Base-by-base conservation (phyloP, 805 yeast genomes). In the Wickerhamomyces silvicola region DNA sequence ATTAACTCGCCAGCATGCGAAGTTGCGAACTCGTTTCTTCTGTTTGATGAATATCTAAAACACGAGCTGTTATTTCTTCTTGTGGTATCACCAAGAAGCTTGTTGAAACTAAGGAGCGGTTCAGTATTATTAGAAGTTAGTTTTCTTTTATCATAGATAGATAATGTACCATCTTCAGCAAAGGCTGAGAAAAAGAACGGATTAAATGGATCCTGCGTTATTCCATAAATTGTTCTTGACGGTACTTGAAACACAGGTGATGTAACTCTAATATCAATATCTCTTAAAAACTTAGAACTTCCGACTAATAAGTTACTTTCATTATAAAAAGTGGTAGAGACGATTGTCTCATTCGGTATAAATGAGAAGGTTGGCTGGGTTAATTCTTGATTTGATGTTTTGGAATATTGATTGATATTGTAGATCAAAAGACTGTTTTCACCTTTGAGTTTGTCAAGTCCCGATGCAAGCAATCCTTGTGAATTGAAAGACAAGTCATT, bases 151-250 rank as follows among this genome's bases (percentile, higher is more conserved):
- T 83, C 94, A 84, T 88, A 88, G 7, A 88, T 65, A 0, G 90
- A 79, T 30, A 87, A 59, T 0, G 92, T 73, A 2, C 95, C 95
- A 48, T 83, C 90, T 45, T 87, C 95, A 31, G 84, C 75, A 41
- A 73, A 73, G 0, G 94, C 78, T 12, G 85, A 75, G 54, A 88
- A 84, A 39, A 72, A 66, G 54, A 73, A 69, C 10, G 68, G 68
- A 47, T 78, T 75, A 48, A 75, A 75, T 4, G 82, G 90, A 50
- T 84, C 88, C 19, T 78, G 62, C 7, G 72, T 66, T 28, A 88
- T 66, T 13, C 81, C 81, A 45, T 74, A 66, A 0, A 87, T 75
- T 37, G 83, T 72, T 45, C 79, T 74, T 1, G 94, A 81, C 3
- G 88, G 81, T 47, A 82, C 67, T 52, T 84, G 95, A 48, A 72